Percentiles rank a stretch among this genome's conserved stretches.
Evolutionary conservation across 768 basidiomycete genomes (phyloP).

Genomic region (Pisolithus orientalis): DNA sequence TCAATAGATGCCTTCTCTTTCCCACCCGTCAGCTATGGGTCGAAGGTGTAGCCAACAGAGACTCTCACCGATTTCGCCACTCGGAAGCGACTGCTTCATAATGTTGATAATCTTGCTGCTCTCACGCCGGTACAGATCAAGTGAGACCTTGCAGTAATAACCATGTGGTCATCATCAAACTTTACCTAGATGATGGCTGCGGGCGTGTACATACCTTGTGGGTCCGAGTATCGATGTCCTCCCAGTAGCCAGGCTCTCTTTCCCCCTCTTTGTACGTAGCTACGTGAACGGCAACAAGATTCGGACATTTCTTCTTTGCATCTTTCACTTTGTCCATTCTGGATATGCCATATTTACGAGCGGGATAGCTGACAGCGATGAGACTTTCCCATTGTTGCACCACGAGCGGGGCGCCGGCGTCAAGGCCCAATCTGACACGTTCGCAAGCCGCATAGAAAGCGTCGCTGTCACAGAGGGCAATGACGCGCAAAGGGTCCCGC

Average conservation of each 20-base stretch:
- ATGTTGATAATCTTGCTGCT: slow-evolving; percentile 78
- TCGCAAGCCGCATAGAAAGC: slow-evolving; percentile 85
- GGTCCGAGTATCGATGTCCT: slow-evolving; percentile 80
- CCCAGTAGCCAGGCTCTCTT: slow-evolving; percentile 83
- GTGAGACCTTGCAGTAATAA: slow-evolving; percentile 57
- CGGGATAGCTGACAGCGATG: slow-evolving; percentile 96
- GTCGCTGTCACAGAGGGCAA: slow-evolving; percentile 89
- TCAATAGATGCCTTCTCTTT: slow-evolving; percentile 97
- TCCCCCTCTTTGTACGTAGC: slow-evolving; percentile 92
- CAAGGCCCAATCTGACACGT: slow-evolving; percentile 67
- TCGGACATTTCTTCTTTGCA: slow-evolving; percentile 80
- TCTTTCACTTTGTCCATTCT: slow-evolving; percentile 80
- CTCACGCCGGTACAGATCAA: slow-evolving; percentile 91
- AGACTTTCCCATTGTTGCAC: slow-evolving; percentile 84
- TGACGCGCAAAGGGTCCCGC: slow-evolving; percentile 71
- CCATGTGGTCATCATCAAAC: background rate
- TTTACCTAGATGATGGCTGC: background rate
- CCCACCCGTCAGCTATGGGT: background rate
- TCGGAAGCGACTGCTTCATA: slow-evolving; percentile 75
- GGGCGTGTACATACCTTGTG: slow-evolving; percentile 65
- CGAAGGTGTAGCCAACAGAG: background rate
- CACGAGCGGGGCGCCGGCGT: slow-evolving; percentile 61
- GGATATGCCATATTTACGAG: slow-evolving; percentile 89
- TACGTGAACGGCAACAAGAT: slow-evolving; percentile 83
- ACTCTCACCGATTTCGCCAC: slow-evolving; percentile 71